These are phyloP conservation scores for Phaeoacremonium minimum DNA, from an alignment of 2,329 filamentous ascomycete genomes.

Conservation along the genomic window DNA sequence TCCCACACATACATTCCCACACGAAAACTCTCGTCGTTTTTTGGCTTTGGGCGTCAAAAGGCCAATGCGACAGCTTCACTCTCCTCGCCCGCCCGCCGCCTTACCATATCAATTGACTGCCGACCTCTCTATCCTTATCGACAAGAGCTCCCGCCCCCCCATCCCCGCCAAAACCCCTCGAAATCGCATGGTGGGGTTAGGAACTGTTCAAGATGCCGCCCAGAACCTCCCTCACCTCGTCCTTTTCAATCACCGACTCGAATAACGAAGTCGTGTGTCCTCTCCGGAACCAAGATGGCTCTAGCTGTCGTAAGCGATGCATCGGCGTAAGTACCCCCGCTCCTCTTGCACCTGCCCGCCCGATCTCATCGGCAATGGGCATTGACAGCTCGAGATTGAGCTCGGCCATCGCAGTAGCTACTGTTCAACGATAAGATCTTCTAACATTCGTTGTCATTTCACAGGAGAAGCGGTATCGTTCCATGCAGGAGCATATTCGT, in stretches of 20 bases:
- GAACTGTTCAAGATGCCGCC: constrained; percentile 68
- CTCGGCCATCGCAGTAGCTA: too few species aligned
- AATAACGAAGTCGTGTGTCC: constrained; percentile 97
- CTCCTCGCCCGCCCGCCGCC: background rate
- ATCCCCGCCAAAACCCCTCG: constrained; percentile 5
- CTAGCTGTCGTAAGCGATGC: constrained; percentile 94
- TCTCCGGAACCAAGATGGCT: constrained; percentile 91
- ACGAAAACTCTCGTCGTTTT: constrained; percentile 5
- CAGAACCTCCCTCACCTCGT: constrained; percentile 79
- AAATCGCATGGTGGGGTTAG: constrained; percentile 52
- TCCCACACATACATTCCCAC: constrained; percentile 2
- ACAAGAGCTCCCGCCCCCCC: constrained; percentile 14
- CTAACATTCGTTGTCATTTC: constrained; percentile 12
- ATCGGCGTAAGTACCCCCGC: constrained; percentile 70
- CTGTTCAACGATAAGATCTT: background rate
- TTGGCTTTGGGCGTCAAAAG: constrained; percentile 11
- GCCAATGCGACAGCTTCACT: constrained; percentile 18
- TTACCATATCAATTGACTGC: constrained; percentile 4
- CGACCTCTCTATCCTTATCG: constrained; percentile 15
- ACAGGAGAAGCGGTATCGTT: constrained; percentile 64
- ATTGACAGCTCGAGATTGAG: constrained; percentile 7
- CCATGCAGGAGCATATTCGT: constrained; percentile 99
- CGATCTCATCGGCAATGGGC: constrained; percentile 5
- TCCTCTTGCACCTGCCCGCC: too few species aligned
- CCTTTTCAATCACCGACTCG: constrained; percentile 86